Percentiles rank a stretch among this genome's conserved stretches.
Conservation (phyloP, 306 rosid genomes). For the Trichosanthes cucumerina region DNA sequence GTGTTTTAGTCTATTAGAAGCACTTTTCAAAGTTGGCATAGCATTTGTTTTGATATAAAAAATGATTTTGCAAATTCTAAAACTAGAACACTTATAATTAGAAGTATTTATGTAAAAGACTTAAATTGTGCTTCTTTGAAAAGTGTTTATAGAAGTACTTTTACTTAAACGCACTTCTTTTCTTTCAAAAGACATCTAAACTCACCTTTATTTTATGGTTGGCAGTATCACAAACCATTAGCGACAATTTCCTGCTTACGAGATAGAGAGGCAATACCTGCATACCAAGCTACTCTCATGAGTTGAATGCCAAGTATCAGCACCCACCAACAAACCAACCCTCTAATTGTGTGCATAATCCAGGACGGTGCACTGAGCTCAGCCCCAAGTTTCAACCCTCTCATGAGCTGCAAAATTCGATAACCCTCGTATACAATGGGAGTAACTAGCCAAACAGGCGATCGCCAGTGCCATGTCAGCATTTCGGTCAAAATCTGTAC, state of each 20-base stretch:
- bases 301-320: conserved; percentile 77
- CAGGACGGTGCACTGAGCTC: conserved; percentile 75
- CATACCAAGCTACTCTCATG: conserved; percentile 98
- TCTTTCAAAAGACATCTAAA: neutral
- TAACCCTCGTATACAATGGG: conserved; percentile 70
- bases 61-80: neutral
- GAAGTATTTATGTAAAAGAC: neutral
- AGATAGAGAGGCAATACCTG: conserved; percentile 44
- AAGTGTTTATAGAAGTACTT: neutral
- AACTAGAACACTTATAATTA: neutral
- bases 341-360: conserved; percentile 64
- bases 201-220: neutral
- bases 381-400: conserved; percentile 74
- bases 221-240: neutral
- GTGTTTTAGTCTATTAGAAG: neutral
- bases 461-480: conserved; percentile 91
- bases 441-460: conserved; percentile 92
- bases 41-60: neutral
- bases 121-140: neutral
- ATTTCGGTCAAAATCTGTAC: conserved; percentile 75
- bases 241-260: neutral
- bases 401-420: conserved; percentile 87
- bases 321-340: conserved; percentile 91
- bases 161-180: neutral
- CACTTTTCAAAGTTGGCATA: neutral